phyloP scores from a whole-genome alignment of 306 rosid genomes.

The Vachellia collinsii region DNA sequence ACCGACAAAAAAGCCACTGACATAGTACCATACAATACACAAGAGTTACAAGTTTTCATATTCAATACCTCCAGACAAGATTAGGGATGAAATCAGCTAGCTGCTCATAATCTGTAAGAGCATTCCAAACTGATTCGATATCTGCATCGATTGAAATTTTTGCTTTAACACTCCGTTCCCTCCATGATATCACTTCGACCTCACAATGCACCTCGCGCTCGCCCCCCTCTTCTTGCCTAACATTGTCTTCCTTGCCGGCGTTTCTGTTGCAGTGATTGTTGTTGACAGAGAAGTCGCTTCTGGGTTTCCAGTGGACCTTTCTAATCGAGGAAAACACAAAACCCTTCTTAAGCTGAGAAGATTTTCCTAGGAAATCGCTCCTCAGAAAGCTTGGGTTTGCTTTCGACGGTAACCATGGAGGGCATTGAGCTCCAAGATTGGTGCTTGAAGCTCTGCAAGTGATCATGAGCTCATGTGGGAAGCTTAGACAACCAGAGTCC shows the following conservation, averaged over 20 bases:
- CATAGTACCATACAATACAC: not conserved
- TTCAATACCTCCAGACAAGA: conserved; percentile 76
- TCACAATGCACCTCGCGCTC: conserved; percentile 71
- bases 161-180: conserved; percentile 78
- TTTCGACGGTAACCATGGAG: conserved; percentile 29
- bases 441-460: conserved; percentile 53
- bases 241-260: conserved; percentile 21
- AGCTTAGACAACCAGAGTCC: not conserved
- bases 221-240: conserved; percentile 15
- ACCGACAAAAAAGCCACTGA: not conserved
- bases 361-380: conserved; percentile 23
- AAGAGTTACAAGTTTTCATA: not conserved
- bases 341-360: conserved; percentile 39
- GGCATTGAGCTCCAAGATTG: conserved; percentile 39
- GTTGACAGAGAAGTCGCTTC: conserved; percentile 33
- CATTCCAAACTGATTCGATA: conserved; percentile 75
- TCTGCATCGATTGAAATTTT: conserved; percentile 64
- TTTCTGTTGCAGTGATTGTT: not conserved
- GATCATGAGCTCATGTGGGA: conserved; percentile 49
- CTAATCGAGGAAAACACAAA: conserved; percentile 44
- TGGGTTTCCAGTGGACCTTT: conserved; percentile 41
- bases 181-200: conserved; percentile 83
- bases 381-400: conserved; percentile 34
- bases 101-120: conserved; percentile 89
- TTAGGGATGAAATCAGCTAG: conserved; percentile 92